phyloP scores from a whole-genome alignment of 1,284 basidiomycete species.

The Malassezia vespertilionis region DNA sequence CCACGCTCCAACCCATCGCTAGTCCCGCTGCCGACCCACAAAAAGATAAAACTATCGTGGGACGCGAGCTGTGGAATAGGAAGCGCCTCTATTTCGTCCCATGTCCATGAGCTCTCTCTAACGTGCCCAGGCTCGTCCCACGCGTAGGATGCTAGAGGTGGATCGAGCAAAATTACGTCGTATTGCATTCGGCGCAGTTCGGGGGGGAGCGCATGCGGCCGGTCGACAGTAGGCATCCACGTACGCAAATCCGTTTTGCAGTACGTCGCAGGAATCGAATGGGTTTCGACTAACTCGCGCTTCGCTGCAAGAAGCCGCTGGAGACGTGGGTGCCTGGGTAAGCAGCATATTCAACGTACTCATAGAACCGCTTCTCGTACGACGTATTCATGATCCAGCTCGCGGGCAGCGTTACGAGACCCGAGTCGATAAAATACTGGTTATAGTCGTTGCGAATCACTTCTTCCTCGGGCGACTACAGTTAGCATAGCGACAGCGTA shows the following conservation, averaged over 20 bases:
- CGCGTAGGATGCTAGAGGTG: slow-evolving; percentile 56
- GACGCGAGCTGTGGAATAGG: slow-evolving; percentile 74
- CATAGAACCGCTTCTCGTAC: slow-evolving; percentile 68
- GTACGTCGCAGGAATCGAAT: slow-evolving; percentile 34
- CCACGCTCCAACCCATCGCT: slow-evolving; percentile 84
- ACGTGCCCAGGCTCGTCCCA: slow-evolving; percentile 22
- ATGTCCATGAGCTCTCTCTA: slow-evolving; percentile 54
- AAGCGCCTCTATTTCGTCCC: slow-evolving; percentile 68
- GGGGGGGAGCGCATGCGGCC: slow-evolving; percentile 22
- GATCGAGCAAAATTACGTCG: slow-evolving; percentile 84
- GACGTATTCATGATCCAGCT: slow-evolving; percentile 35
- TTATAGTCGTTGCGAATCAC: slow-evolving; percentile 91
- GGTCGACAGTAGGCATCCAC: slow-evolving; percentile 13
- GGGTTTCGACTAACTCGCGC: slow-evolving; percentile 23
- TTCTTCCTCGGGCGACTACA: slow-evolving; percentile 63
- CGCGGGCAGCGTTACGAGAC: slow-evolving; percentile 26
- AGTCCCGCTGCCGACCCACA: slow-evolving; percentile 90
- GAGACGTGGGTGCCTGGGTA: slow-evolving; percentile 51
- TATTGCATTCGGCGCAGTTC: slow-evolving; percentile 58
- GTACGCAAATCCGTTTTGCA: slow-evolving; percentile 26
- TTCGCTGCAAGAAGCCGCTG: slow-evolving; percentile 34
- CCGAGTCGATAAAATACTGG: slow-evolving; percentile 66
- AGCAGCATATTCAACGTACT: slow-evolving; percentile 63
- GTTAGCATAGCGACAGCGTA: neutral
- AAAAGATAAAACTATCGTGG: slow-evolving; percentile 71